Base-by-base conservation (phyloP, 2,329 filamentous ascomycete species). In the Epichloe baconii region DNA sequence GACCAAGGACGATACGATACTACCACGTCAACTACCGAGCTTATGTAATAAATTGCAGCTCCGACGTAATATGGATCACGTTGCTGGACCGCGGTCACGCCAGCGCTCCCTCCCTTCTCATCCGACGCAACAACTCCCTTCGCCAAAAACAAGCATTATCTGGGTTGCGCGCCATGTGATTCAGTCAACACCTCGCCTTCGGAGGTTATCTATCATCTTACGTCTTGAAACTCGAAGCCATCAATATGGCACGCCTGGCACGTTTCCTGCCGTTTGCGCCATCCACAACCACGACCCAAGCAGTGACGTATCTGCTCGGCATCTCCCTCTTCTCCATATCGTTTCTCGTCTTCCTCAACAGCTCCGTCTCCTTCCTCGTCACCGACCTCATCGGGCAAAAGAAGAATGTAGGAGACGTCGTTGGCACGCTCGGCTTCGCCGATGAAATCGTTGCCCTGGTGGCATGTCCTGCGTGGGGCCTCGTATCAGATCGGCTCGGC, bases 331-430 rank as follows among this genome's bases (percentile, higher is more conserved):
- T 91, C 73, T 88, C 83, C 67, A 93, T 94, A 62, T 85, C 85
- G 50, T 93, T 93, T 71, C 83, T 94, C 57, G 88, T 94, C 61
- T 94, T 94, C 69, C 78, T 94, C 55, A 93, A 93, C 72, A 86
- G 82, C 71, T 84, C 82, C 63, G 76, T 93, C 53, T 88, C 85
- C 51, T 94, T 93, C 68, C 85, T 93, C 53, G 82, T 94, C 54
- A 91, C 86, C 54, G 85, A 91, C 66, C 77, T 88, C 55, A 82
- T 94, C 58, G 86, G 85, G 54, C 76, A 85, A 60, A 83, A 85
- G 62, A 68, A 81, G 55, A 75, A 77, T 58, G 85, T 93, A 8
- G 88, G 88, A 56, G 80, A 89, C 68, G 80, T 88, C 41, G 87
- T 91, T 54, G 88, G 88, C 50, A 93, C 88, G 10, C 75, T 94